These are phyloP conservation scores for Kwoniella dendrophila DNA, from an alignment of 768 basidiomycete genomes.

Conservation along the genomic window DNA sequence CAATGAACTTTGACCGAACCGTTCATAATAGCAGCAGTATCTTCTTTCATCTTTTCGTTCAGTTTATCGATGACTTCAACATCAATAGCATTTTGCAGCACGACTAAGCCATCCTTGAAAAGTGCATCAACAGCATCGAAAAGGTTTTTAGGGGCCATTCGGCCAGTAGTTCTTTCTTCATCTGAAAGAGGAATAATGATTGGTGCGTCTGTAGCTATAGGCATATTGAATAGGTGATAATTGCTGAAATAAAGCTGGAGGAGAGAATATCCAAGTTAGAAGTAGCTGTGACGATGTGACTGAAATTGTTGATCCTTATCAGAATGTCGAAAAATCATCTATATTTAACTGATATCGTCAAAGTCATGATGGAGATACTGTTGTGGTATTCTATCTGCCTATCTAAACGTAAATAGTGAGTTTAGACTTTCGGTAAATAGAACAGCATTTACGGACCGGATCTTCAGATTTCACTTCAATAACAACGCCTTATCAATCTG, in stretches of 20 bases:
- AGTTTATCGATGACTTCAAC: conserved; percentile 20
- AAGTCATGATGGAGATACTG: background rate
- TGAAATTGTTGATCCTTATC: too few relatives aligned
- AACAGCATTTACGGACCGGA: background rate
- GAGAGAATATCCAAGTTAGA: background rate
- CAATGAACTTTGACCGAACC: conserved; percentile 17
- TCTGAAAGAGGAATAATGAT: conserved; percentile 16
- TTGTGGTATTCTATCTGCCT: too few relatives aligned
- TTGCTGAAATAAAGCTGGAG: background rate
- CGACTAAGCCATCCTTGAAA: conserved; percentile 21
- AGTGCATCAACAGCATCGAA: conserved; percentile 21
- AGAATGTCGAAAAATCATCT: too few relatives aligned
- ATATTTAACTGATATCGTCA: background rate
- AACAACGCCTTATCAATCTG: too few relatives aligned
- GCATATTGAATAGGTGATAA: conserved; percentile 5
- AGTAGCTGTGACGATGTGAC: too few relatives aligned
- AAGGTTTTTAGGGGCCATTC: conserved; percentile 13
- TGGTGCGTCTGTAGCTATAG: conserved; percentile 11
- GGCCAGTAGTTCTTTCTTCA: conserved; percentile 7
- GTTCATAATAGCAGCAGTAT: conserved; percentile 12
- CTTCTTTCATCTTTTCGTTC: conserved; percentile 21
- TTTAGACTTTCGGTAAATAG: background rate
- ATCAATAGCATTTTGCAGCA: conserved; percentile 23
- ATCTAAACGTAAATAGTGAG: background rate
- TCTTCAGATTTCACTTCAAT: background rate